phyloP scores from a whole-genome alignment of 1,139 yeast species.

The Kazachstania sp. region DNA sequence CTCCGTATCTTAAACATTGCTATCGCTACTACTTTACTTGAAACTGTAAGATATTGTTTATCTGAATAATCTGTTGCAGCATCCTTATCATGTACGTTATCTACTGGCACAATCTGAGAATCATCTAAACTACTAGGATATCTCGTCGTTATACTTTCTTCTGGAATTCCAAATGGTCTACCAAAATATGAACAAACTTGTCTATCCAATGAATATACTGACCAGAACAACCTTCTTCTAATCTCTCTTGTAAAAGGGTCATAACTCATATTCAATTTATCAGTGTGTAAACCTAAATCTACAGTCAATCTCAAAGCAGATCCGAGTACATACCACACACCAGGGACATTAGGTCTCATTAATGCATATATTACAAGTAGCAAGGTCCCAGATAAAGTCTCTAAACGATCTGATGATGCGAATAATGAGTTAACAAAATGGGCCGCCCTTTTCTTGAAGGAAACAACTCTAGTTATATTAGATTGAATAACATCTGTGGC shows the following conservation, averaged over 20 bases:
- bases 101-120: constrained; percentile 40
- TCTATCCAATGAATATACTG: constrained; percentile 75
- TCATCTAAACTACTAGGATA: constrained; percentile 75
- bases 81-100: constrained; percentile 10
- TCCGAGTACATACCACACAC: constrained; percentile 86
- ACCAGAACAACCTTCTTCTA: constrained; percentile 79
- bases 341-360: constrained; percentile 73
- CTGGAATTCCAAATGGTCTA: constrained; percentile 69
- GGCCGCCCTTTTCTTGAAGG: constrained; percentile 65
- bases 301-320: constrained; percentile 71
- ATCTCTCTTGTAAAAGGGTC: constrained; percentile 57
- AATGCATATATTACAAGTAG: constrained; percentile 61
- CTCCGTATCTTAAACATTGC: constrained; percentile 60
- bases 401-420: constrained; percentile 52
- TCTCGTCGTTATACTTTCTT: constrained; percentile 52
- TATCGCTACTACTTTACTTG: constrained; percentile 59
- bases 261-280: constrained; percentile 35
- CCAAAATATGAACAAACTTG: constrained; percentile 67
- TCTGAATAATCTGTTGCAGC: constrained; percentile 29
- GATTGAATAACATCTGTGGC: constrained; percentile 66
- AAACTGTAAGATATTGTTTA: constrained; percentile 37
- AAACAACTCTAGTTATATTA: constrained; percentile 58
- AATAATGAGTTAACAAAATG: constrained; percentile 52
- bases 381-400: constrained; percentile 63
- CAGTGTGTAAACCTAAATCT: constrained; percentile 76